These are phyloP conservation scores for Cystobasidium tubakii DNA, from an alignment of 768 basidiomycete species.

Conservation along the genomic window DNA sequence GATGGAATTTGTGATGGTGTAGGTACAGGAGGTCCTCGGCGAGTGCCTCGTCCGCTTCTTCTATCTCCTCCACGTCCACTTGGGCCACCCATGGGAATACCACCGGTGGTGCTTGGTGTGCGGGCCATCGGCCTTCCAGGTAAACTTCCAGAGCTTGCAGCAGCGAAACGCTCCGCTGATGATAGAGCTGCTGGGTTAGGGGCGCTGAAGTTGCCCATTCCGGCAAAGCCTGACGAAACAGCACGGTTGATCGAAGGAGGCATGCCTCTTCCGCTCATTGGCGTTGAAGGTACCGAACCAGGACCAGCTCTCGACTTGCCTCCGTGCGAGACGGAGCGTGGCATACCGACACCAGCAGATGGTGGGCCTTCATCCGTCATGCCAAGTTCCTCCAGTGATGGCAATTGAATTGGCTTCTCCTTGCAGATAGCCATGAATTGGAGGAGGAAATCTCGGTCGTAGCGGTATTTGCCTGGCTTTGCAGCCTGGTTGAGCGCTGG, in stretches of 20 bases:
- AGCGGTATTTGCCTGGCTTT: conserved; percentile 87
- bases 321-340: conserved; percentile 44
- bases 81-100: conserved; percentile 66
- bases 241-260: conserved; percentile 40
- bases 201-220: conserved; percentile 45
- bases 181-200: conserved; percentile 21
- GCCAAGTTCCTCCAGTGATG: conserved; percentile 82
- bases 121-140: conserved; percentile 37
- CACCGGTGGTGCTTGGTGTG: conserved; percentile 36
- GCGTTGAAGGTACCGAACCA: conserved; percentile 13
- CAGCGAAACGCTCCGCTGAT: conserved; percentile 41
- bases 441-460: conserved; percentile 92
- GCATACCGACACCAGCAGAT: conserved; percentile 33
- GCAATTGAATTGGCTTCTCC: conserved; percentile 86
- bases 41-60: conserved; percentile 51
- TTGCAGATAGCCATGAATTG: conserved; percentile 94
- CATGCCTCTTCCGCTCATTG: conserved; percentile 38
- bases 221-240: conserved; percentile 42
- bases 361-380: conserved; percentile 57
- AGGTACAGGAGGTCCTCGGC: conserved; percentile 39
- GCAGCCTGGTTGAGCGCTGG: conserved; percentile 76
- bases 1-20: conserved; percentile 51
- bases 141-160: conserved; percentile 35
- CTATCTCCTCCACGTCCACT: conserved; percentile 64
- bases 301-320: conserved; percentile 14